Percentiles rank a stretch among this genome's conserved stretches.
phyloP scores from a whole-genome alignment of 805 yeast genomes.

The Metschnikowia dekortorum region DNA sequence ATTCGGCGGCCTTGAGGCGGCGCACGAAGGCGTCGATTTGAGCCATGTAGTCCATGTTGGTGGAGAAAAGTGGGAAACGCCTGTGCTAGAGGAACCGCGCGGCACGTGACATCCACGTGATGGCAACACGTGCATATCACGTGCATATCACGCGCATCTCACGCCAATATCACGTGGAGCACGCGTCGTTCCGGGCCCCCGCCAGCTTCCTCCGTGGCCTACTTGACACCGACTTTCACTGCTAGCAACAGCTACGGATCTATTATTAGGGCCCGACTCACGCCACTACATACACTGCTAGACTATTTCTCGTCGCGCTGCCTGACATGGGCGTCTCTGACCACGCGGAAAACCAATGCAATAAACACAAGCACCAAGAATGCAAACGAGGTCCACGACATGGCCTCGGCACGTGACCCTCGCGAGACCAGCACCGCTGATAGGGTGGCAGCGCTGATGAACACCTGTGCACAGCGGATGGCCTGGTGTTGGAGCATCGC shows the following conservation, averaged over 20 bases:
- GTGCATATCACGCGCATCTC: too few species aligned
- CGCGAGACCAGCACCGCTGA: slow-evolving; percentile 37
- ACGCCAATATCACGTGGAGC: too few species aligned
- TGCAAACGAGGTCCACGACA: slow-evolving; percentile 60
- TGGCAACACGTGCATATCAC: too few species aligned
- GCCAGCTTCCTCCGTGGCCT: too few species aligned
- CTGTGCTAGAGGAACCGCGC: neutral
- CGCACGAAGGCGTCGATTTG: slow-evolving; percentile 68
- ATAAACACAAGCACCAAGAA: slow-evolving; percentile 38
- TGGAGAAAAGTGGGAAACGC: slow-evolving; percentile 6
- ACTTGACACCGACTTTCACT: too few species aligned
- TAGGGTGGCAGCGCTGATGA: slow-evolving; percentile 50
- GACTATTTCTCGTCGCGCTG: neutral
- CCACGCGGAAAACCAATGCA: slow-evolving; percentile 7
- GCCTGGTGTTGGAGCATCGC: slow-evolving; percentile 63
- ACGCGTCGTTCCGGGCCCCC: too few species aligned
- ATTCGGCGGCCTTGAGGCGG: slow-evolving; percentile 50
- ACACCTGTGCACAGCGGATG: slow-evolving; percentile 36
- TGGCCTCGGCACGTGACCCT: slow-evolving; percentile 51
- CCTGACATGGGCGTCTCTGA: slow-evolving; percentile 6
- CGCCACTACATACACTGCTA: too few species aligned
- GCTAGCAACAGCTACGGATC: too few species aligned
- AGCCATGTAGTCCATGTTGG: slow-evolving; percentile 40
- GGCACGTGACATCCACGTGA: slow-evolving; percentile 28
- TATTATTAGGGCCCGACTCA: too few species aligned